Conservation (phyloP, 495 filamentous ascomycete species). For the Aspergillus kassunensis region DNA sequence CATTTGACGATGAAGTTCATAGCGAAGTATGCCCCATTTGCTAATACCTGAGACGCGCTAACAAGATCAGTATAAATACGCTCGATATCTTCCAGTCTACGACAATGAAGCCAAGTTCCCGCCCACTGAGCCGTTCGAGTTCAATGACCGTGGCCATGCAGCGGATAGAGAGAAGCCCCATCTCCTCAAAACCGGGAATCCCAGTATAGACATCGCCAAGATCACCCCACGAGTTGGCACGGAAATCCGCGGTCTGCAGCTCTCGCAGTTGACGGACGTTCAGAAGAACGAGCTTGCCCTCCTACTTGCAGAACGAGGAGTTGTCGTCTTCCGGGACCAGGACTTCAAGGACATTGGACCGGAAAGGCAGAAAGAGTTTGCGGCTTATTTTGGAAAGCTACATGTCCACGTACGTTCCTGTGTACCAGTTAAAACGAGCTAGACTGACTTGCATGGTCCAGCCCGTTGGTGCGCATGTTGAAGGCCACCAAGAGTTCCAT, state of each 20-base stretch:
- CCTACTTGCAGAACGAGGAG: slow-evolving; percentile 65
- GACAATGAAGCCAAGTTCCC: slow-evolving; percentile 42
- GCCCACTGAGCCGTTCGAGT: slow-evolving; percentile 43
- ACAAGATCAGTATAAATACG: slow-evolving; percentile 30
- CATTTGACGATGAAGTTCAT: slow-evolving; percentile 3
- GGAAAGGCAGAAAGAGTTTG: slow-evolving; percentile 61
- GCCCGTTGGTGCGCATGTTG: slow-evolving; percentile 1
- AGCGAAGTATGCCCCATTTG: neutral
- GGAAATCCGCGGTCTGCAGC: slow-evolving; percentile 65
- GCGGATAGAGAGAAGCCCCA: slow-evolving; percentile 28
- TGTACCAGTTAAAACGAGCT: neutral
- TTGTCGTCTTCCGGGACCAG: slow-evolving; percentile 71
- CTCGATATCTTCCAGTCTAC: slow-evolving; percentile 49
- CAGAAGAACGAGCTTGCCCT: slow-evolving; percentile 75
- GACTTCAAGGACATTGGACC: slow-evolving; percentile 55
- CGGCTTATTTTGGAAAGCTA: slow-evolving; percentile 60
- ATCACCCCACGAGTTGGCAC: slow-evolving; percentile 69
- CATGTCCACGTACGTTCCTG: slow-evolving; percentile 36
- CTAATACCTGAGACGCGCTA: neutral
- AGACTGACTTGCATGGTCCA: neutral
- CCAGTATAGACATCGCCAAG: slow-evolving; percentile 55
- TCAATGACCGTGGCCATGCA: slow-evolving; percentile 42
- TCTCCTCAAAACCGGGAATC: slow-evolving; percentile 37
- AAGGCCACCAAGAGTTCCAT: slow-evolving; percentile 3
- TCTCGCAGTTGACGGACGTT: slow-evolving; percentile 59